Conservation (phyloP, 2,329 filamentous ascomycete species). For the Coniochaeta sp. region DNA sequence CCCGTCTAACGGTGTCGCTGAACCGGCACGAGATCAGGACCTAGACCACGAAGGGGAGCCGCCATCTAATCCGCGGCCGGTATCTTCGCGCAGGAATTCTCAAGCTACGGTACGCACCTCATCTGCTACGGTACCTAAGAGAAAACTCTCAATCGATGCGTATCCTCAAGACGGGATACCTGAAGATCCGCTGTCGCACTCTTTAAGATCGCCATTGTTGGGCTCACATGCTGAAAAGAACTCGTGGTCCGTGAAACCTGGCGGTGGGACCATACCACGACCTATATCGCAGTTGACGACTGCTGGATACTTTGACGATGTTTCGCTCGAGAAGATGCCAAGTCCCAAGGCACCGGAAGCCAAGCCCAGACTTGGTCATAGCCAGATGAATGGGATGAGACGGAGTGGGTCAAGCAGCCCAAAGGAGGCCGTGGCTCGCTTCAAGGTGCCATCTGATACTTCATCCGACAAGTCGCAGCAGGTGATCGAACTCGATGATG, state of each 20-base stretch:
- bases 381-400: constrained; percentile 10
- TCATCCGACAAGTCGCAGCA: constrained; percentile 5
- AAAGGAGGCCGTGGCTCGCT: constrained; percentile 8
- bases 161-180: constrained; percentile 16
- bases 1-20: constrained; percentile 5
- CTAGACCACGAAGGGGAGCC: constrained; percentile 4
- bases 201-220: constrained; percentile 22
- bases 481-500: constrained; percentile 13
- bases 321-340: constrained; percentile 25
- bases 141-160: constrained; percentile 24
- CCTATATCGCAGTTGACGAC: constrained; percentile 26
- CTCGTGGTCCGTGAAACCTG: constrained; percentile 13
- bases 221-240: constrained; percentile 14
- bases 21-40: constrained; percentile 5
- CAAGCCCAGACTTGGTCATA: constrained; percentile 12
- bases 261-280: constrained; percentile 15
- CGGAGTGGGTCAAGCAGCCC: constrained; percentile 14
- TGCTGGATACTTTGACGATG: constrained; percentile 23
- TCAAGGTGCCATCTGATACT: constrained; percentile 12
- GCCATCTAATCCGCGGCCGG: constrained; percentile 8
- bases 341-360: constrained; percentile 17
- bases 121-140: constrained; percentile 19
- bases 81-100: constrained; percentile 20
- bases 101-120: constrained; percentile 24
- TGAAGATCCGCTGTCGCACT: constrained; percentile 20